Percentiles rank a stretch among this genome's conserved stretches.
Evolutionary conservation across 257 asterid species (phyloP).

Genomic region (Plantago ovata): DNA sequence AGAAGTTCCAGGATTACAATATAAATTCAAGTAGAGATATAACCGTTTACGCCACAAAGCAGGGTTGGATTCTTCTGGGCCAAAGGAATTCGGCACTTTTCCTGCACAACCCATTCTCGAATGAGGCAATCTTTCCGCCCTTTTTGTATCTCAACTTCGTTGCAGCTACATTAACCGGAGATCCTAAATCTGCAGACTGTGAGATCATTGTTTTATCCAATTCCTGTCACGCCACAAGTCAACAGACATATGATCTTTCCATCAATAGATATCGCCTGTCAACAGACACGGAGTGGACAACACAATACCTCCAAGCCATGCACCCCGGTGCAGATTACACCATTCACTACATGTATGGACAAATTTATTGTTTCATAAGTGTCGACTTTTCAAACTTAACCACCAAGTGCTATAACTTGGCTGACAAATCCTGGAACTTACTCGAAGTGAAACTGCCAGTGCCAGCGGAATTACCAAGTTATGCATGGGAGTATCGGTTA

Average conservation of each 20-base stretch:
- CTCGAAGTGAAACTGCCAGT: not conserved
- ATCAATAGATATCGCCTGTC: not conserved
- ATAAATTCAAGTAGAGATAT: accelerated
- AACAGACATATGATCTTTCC: not conserved
- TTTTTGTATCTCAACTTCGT: not conserved
- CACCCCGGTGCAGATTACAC: not conserved
- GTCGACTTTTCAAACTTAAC: too few species aligned
- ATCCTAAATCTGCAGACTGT: not conserved
- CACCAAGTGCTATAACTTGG: not conserved
- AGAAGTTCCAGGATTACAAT: not conserved
- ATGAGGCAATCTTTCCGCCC: not conserved
- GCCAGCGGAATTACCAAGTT: too few species aligned
- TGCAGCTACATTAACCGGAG: not conserved
- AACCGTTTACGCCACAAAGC: not conserved
- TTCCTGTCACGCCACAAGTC: not conserved
- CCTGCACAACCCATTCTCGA: conserved; percentile 9
- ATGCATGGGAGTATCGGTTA: too few species aligned
- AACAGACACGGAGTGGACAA: not conserved
- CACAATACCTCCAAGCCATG: too few species aligned
- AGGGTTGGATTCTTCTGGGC: conserved; percentile 7
- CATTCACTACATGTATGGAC: not conserved
- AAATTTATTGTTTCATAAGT: not conserved
- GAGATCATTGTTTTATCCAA: too few species aligned
- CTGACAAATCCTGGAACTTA: not conserved
- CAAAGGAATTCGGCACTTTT: not conserved